Evolutionary conservation across 257 asterid species (phyloP).

Genomic region (Fraxinus anomala): DNA sequence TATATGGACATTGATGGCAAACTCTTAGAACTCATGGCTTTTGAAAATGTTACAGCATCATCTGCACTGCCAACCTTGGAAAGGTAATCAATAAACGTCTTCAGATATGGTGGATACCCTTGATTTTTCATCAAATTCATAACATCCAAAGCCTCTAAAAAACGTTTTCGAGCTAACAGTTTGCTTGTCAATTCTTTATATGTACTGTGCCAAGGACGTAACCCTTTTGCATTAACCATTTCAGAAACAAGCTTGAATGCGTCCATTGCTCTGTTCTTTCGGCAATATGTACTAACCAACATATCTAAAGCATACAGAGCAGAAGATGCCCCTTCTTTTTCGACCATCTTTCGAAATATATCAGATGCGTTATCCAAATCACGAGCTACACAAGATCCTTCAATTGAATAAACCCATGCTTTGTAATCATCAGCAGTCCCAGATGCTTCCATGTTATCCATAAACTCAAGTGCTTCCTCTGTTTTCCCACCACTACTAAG

Average conservation of each 20-base stretch:
- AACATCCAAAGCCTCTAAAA: conserved; percentile 60
- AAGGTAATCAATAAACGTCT: conserved; percentile 58
- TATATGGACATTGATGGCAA: conserved; percentile 53
- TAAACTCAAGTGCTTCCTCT: conserved; percentile 45
- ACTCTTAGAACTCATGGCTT: conserved; percentile 50
- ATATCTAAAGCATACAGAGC: conserved; percentile 50
- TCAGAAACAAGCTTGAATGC: conserved; percentile 54
- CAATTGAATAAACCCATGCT: conserved; percentile 61
- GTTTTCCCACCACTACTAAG: conserved; percentile 51
- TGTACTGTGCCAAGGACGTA: conserved; percentile 54
- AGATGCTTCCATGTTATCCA: conserved; percentile 38
- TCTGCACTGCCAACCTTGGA: conserved; percentile 58
- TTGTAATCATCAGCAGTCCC: conserved; percentile 28
- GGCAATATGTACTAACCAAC: conserved; percentile 53
- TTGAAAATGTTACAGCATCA: conserved; percentile 58
- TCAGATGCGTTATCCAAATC: conserved; percentile 62
- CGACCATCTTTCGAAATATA: conserved; percentile 50
- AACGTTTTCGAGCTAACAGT: conserved; percentile 51
- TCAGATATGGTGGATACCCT: conserved; percentile 61
- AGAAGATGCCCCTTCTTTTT: conserved; percentile 47
- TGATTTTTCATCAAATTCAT: conserved; percentile 70
- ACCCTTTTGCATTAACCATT: conserved; percentile 52
- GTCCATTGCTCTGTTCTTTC: conserved; percentile 48
- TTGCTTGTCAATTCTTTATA: conserved; percentile 59
- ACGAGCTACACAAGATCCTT: conserved; percentile 59